These are phyloP conservation scores for Diaporthe longicolla DNA, from an alignment of 2,329 filamentous ascomycete species.

Conservation along the genomic window DNA sequence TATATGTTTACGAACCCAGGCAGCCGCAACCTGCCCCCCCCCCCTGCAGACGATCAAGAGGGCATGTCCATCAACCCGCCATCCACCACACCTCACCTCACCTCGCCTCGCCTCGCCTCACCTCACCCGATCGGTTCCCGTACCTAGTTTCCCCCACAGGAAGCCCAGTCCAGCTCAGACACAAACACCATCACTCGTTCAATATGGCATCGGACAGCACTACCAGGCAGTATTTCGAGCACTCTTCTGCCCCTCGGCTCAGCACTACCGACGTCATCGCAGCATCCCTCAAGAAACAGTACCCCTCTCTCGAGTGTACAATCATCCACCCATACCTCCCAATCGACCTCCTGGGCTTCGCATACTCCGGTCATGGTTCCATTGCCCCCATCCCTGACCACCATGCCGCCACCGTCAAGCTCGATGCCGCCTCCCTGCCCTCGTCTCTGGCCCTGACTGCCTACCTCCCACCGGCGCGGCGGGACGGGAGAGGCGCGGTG, in stretches of 20 bases:
- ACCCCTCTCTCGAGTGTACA: slow-evolving; percentile 59
- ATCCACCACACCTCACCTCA: background rate
- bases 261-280: slow-evolving; percentile 61
- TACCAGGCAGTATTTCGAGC: slow-evolving; percentile 54
- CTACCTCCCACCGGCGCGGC: slow-evolving; percentile 57
- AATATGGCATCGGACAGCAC: slow-evolving; percentile 38
- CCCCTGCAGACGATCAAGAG: background rate
- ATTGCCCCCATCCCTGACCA: slow-evolving; percentile 50
- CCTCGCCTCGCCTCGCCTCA: background rate
- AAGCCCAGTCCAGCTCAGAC: background rate
- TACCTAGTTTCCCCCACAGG: background rate
- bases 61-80: background rate
- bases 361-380: slow-evolving; percentile 56
- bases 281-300: slow-evolving; percentile 56
- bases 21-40: slow-evolving; percentile 1
- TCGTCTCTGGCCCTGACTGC: slow-evolving; percentile 55
- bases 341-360: slow-evolving; percentile 59
- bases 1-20: background rate
- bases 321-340: slow-evolving; percentile 51
- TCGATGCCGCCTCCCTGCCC: slow-evolving; percentile 46
- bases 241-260: slow-evolving; percentile 57
- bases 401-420: slow-evolving; percentile 32
- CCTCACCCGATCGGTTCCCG: background rate
- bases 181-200: background rate
- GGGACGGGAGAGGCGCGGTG: slow-evolving; percentile 57